Evolutionary conservation across 495 filamentous ascomycete species (phyloP).

Genomic region (Glonium stellatum): DNA sequence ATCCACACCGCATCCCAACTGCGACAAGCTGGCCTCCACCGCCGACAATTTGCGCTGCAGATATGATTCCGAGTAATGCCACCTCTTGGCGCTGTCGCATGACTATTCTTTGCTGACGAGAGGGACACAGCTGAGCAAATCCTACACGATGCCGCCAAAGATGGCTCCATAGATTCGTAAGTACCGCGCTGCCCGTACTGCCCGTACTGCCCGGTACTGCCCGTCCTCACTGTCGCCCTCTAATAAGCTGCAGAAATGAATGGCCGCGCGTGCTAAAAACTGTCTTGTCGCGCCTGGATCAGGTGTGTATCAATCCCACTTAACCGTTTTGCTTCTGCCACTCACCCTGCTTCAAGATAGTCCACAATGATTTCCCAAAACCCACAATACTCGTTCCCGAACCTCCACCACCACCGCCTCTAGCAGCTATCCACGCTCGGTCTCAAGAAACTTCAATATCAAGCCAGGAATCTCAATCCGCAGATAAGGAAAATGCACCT

Average conservation of each 20-base stretch:
- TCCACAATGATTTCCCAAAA: conserved; percentile 34
- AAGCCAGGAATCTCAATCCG: conserved; percentile 35
- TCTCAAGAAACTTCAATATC: conserved; percentile 13
- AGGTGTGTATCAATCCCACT: conserved; percentile 30
- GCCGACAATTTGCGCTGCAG: background rate
- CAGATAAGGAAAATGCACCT: conserved; percentile 52
- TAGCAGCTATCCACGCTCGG: conserved; percentile 1
- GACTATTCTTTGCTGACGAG: conserved; percentile 2
- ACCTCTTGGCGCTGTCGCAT: background rate
- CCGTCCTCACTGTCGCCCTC: conserved; percentile 55
- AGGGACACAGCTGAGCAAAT: conserved; percentile 49
- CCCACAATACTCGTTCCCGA: conserved; percentile 25
- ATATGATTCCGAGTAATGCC: background rate
- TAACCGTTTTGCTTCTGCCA: conserved; percentile 19
- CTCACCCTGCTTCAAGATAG: conserved; percentile 23
- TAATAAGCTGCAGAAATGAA: conserved; percentile 45
- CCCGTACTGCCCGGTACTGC: conserved; percentile 46
- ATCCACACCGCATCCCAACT: background rate
- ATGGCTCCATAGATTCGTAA: conserved; percentile 65
- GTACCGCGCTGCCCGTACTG: conserved; percentile 41
- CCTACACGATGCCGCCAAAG: conserved; percentile 55
- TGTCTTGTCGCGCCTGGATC: conserved; percentile 31
- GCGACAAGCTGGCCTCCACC: background rate
- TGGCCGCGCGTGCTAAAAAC: conserved; percentile 35
- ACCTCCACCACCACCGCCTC: conserved; percentile 31